Base-by-base conservation (phyloP, 345 rosid species). In the Populus pruinosa region DNA sequence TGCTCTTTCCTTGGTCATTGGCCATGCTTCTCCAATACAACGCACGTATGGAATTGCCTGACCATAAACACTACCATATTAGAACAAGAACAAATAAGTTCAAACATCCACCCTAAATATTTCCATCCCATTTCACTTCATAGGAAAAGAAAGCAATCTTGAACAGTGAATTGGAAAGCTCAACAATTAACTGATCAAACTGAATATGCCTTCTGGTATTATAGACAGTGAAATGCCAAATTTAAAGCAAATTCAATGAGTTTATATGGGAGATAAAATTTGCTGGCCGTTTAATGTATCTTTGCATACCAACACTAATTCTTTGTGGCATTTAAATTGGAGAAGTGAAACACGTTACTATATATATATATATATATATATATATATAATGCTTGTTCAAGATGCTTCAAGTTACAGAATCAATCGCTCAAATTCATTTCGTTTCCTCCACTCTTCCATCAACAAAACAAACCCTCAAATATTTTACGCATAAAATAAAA, bases 41-140 rank as follows among this genome's bases (percentile, higher is more conserved):
- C 99, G 92, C 49, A 96, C 13, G 77, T 93, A 96, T n/a, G 99
- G 98, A 84, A 96, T 86, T 18, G 98, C 99, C 99, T 96, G 81
- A 53, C 67, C 44, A 35, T n/a, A 36, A 59, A 41, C 66, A 75
- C 16, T 38, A 27, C 38, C 5, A 68, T 16, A 79, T 73, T 0
- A 67, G 38, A 49, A 36, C 41, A 71, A 33, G 8, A 1, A 12
- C 13, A 31, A 4, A 18, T 13, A 43, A 25, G 5, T 55, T 38
- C 38, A 65, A 62, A 14, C 4, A 70, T 41, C 25, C 27, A 20
- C n/a, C 70, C 68, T 10, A 53, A 31, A 41, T 21, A 59, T 9
- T 8, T 31, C 56, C 63, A 39, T 20, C 35, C 18, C n/a, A 27
- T 35, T 62, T 63, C 53, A 62, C 2, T 16, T 18, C 17, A 38